A percentile compares a stretch with the other conserved stretches of the same genome.
Evolutionary conservation across 2,329 filamentous ascomycete genomes (phyloP).

Genomic region (Aplosporella prunicola): DNA sequence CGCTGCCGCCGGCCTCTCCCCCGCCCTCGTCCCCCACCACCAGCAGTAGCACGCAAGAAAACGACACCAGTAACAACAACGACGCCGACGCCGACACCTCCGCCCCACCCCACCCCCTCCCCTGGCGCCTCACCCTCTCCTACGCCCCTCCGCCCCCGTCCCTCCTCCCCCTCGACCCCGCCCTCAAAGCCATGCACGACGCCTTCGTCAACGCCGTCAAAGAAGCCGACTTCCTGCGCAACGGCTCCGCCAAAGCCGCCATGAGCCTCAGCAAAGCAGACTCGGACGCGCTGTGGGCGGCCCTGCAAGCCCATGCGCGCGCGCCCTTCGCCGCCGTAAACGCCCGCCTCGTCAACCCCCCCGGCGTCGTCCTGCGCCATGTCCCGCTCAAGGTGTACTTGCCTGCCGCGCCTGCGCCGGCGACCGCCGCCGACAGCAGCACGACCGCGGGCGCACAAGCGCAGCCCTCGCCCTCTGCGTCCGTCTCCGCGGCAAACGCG

Average conservation of each 20-base stretch:
- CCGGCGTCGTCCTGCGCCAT: conserved; percentile 63
- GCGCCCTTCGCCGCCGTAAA: conserved; percentile 64
- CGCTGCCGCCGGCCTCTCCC: conserved; percentile 4
- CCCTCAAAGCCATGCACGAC: conserved; percentile 50
- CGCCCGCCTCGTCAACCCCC: conserved; percentile 63
- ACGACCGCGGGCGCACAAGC: no score
- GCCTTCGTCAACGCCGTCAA: conserved; percentile 62
- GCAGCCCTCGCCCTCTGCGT: no score
- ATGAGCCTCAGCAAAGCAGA: conserved; percentile 82
- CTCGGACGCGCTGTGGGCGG: conserved; percentile 72
- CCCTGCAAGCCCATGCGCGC: conserved; percentile 70
- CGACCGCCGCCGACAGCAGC: neutral
- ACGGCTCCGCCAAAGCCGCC: conserved; percentile 79
- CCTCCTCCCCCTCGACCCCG: conserved; percentile 47
- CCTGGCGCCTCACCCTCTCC: conserved; percentile 56
- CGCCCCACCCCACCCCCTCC: conserved; percentile 29
- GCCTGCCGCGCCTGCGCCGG: conserved; percentile 36
- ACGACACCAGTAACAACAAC: neutral
- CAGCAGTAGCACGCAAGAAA: conserved; percentile 8
- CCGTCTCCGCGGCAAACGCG: neutral
- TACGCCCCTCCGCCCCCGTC: conserved; percentile 51
- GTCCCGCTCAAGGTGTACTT: conserved; percentile 87
- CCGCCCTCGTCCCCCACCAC: conserved; percentile 14
- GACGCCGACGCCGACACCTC: neutral
- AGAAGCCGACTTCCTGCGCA: conserved; percentile 77